Conservation (phyloP, 2,329 filamentous ascomycete genomes). For the Trichoderma atroviride region DNA sequence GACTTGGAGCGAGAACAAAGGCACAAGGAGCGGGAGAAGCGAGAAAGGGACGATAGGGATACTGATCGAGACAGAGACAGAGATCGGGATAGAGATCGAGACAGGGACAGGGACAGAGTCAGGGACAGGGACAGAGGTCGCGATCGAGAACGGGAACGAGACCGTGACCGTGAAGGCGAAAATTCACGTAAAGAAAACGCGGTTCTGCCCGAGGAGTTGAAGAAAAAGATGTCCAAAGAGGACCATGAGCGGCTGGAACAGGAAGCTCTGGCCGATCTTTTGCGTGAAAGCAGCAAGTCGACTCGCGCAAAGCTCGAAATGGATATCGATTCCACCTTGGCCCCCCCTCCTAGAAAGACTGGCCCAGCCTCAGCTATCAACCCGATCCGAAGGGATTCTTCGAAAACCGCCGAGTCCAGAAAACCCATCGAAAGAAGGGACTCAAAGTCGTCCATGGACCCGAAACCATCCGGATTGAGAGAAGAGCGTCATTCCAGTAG, state of each 20-base stretch:
- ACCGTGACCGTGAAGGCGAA: slow-evolving; percentile 38
- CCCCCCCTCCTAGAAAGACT: slow-evolving; percentile 57
- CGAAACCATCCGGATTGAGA: slow-evolving; percentile 32
- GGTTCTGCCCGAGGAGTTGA: slow-evolving; percentile 48
- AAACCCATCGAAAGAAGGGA: slow-evolving; percentile 44
- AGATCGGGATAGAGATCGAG: slow-evolving; percentile 37
- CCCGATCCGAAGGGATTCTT: slow-evolving; percentile 53
- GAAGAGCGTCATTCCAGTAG: slow-evolving; percentile 41
- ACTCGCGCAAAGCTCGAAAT: slow-evolving; percentile 55
- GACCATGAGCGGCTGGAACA: slow-evolving; percentile 60
- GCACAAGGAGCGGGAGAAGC: slow-evolving; percentile 44
- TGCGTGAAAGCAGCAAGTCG: slow-evolving; percentile 60
- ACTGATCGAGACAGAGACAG: slow-evolving; percentile 38
- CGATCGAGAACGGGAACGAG: slow-evolving; percentile 34
- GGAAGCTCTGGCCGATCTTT: slow-evolving; percentile 59
- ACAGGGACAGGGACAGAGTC: slow-evolving; percentile 40
- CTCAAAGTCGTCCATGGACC: slow-evolving; percentile 35
- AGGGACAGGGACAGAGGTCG: slow-evolving; percentile 37
- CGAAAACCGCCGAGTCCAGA: slow-evolving; percentile 47
- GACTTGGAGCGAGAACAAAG: slow-evolving; percentile 46
- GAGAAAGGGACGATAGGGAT: slow-evolving; percentile 42
- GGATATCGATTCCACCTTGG: slow-evolving; percentile 59
- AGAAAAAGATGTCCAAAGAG: slow-evolving; percentile 60
- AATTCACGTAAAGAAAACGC: slow-evolving; percentile 43
- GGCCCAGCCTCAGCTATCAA: slow-evolving; percentile 61